Conservation (phyloP, 768 basidiomycete genomes). For the Mycena haematopus region DNA sequence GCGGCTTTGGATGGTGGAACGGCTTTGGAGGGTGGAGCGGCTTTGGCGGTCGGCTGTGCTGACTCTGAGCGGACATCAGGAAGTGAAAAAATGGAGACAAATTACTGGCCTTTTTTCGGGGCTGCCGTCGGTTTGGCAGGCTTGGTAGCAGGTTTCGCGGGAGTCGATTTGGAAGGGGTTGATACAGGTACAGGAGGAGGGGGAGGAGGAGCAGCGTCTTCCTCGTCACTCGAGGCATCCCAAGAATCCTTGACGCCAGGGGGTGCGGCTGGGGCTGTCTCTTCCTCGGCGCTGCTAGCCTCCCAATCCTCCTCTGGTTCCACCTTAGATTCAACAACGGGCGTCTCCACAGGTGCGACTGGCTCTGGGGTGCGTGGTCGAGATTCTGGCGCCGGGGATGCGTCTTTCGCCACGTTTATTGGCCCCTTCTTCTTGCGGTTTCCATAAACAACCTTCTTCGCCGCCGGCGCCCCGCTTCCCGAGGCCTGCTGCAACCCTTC, state of each 20-base stretch:
- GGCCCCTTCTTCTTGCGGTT: constrained; percentile 82
- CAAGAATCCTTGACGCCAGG: constrained; percentile 51
- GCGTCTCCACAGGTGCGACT: constrained; percentile 36
- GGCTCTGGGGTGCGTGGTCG: constrained; percentile 58
- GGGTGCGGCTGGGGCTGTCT: constrained; percentile 12
- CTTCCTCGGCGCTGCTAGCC: constrained; percentile 65
- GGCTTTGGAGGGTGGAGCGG: constrained; percentile 17
- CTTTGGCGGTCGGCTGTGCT: constrained; percentile 2
- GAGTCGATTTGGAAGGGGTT: constrained; percentile 19
- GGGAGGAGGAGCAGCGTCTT: constrained; percentile 34
- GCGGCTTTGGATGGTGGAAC: constrained; percentile 20
- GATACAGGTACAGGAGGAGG: constrained; percentile 33
- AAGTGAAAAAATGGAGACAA: background rate
- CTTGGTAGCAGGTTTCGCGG: constrained; percentile 15
- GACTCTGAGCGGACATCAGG: constrained; percentile 13
- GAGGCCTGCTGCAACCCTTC: constrained; percentile 80
- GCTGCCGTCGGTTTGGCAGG: constrained; percentile 37
- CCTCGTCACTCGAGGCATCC: constrained; percentile 59
- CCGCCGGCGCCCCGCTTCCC: constrained; percentile 46
- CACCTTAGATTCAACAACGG: constrained; percentile 36
- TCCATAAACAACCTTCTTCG: constrained; percentile 84
- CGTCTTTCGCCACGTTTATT: constrained; percentile 47
- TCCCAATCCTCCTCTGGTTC: constrained; percentile 73
- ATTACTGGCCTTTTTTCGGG: constrained; percentile 20
- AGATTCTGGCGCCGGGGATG: constrained; percentile 60